Evolutionary conservation across 2,329 filamentous ascomycete species (phyloP).

Genomic region (Colletotrichum sublineola): DNA sequence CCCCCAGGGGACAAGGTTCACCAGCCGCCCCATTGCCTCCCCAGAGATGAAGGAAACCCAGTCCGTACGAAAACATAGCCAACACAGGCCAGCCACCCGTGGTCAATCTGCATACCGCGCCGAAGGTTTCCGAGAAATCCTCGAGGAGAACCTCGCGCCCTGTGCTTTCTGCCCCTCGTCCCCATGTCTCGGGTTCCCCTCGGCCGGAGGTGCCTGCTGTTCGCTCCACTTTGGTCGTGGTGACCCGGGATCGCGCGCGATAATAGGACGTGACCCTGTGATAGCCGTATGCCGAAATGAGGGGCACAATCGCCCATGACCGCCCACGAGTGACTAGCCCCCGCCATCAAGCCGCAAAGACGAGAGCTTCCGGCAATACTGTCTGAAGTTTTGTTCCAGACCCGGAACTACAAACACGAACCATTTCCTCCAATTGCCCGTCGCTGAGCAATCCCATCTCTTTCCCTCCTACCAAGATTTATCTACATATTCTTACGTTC

Average conservation of each 20-base stretch:
- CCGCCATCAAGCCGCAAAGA: constrained; percentile 8
- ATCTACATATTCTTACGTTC: background rate
- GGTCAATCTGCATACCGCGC: constrained; percentile 32
- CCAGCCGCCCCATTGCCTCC: constrained; percentile 1
- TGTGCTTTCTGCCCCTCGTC: constrained; percentile 13
- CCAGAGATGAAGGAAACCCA: background rate
- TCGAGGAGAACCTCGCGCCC: constrained; percentile 31
- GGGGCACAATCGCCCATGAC: constrained; percentile 25
- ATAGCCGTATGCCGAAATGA: constrained; percentile 43
- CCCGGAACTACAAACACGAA: constrained; percentile 31
- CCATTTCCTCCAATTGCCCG: constrained; percentile 34
- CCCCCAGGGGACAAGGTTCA: constrained; percentile 1
- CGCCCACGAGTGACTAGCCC: constrained; percentile 3
- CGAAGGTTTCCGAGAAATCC: constrained; percentile 44
- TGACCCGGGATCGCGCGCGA: constrained; percentile 37
- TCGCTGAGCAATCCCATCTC: constrained; percentile 18
- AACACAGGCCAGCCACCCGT: constrained; percentile 6
- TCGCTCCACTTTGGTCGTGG: constrained; percentile 32
- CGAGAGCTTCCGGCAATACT: constrained; percentile 33
- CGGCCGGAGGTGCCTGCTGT: constrained; percentile 45
- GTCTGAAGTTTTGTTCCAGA: constrained; percentile 36
- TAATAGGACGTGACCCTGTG: constrained; percentile 36
- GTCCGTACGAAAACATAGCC: background rate
- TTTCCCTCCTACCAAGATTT: constrained; percentile 30
- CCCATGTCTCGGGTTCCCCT: constrained; percentile 46